Percentiles rank a stretch among this genome's conserved stretches.
Conservation (phyloP, 2,329 filamentous ascomycete genomes). For the Colletotrichum chrysophilum region DNA sequence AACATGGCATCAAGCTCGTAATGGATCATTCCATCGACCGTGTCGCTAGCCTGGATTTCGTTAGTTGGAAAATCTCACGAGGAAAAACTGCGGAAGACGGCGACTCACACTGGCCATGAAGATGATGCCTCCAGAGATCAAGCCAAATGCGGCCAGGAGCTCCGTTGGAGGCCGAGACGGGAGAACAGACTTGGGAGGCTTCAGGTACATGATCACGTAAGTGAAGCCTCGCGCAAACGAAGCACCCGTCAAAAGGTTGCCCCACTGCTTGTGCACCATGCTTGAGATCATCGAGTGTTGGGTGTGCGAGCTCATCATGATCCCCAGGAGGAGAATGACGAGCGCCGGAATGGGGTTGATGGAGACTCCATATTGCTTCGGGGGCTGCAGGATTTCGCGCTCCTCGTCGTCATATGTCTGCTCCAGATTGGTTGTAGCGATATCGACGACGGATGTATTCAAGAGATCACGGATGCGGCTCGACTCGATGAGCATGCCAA, state of each 20-base stretch:
- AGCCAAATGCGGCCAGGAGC: slow-evolving; percentile 83
- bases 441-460: slow-evolving; percentile 54
- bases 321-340: slow-evolving; percentile 83
- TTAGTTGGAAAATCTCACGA: neutral
- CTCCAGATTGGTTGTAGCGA: slow-evolving; percentile 33
- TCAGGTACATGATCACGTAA: slow-evolving; percentile 80
- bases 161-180: slow-evolving; percentile 90
- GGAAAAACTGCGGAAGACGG: neutral
- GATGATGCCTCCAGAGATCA: slow-evolving; percentile 85
- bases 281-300: slow-evolving; percentile 83
- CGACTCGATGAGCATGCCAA: slow-evolving; percentile 87
- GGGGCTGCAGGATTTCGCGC: slow-evolving; percentile 52
- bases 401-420: slow-evolving; percentile 47
- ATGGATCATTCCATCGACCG: slow-evolving; percentile 76
- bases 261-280: slow-evolving; percentile 96
- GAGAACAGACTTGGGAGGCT: slow-evolving; percentile 79
- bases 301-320: slow-evolving; percentile 96
- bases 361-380: slow-evolving; percentile 74
- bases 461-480: slow-evolving; percentile 70
- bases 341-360: slow-evolving; percentile 89
- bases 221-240: slow-evolving; percentile 79
- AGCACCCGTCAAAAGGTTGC: slow-evolving; percentile 80
- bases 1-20: slow-evolving; percentile 90
- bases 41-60: slow-evolving; percentile 56
- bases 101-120: slow-evolving; percentile 87